Base-by-base conservation (phyloP, 2,329 filamentous ascomycete species). In the Sarocladium oryzae region DNA sequence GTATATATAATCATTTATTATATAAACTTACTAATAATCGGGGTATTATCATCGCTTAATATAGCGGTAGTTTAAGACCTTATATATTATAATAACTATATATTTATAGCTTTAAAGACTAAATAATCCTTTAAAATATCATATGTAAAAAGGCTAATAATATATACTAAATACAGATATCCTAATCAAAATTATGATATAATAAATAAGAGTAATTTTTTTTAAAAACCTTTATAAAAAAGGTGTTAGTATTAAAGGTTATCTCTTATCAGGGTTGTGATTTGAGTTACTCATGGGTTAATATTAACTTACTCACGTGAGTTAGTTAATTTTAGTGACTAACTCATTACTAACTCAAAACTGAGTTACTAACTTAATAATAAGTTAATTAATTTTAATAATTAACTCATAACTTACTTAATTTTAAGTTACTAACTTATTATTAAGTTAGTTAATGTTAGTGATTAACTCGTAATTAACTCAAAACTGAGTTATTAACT, bases 161-260 rank as follows among this genome's bases (percentile, higher is more conserved):
- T 36, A n/a, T 36, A n/a, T 10, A n/a, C 33, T 9, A 36, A 9
- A n/a, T n/a, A 36, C 33, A n/a, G 16, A 36, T 36, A 36, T 36
- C 33, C 33, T n/a, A 6, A 15, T 10, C 16, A n/a, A 36, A 36
- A 15, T 36, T n/a, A 10, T 36, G 13, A 36, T 36, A 36, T 15
- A n/a, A 36, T 36, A 36, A 36, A 10, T 36, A 10, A 36, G 33
- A 36, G 16, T 36, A 36, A n/a, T 36, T 6, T 15, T 36, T n/a
- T 36, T 36, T 36, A n/a, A 36, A 36, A n/a, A n/a, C 33, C 33
- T 36, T n/a, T 36, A 36, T 36, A n/a, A n/a, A n/a, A 36, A 36
- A 36, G 33, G 33, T 36, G 15, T 36, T 36, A 5, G 13, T 36
- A n/a, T 36, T 36, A n/a, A 10, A 6, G 33, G 33, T n/a, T 10